These are phyloP conservation scores for Diplogelasinospora grovesii DNA, from an alignment of 495 filamentous ascomycete species.

Conservation along the genomic window DNA sequence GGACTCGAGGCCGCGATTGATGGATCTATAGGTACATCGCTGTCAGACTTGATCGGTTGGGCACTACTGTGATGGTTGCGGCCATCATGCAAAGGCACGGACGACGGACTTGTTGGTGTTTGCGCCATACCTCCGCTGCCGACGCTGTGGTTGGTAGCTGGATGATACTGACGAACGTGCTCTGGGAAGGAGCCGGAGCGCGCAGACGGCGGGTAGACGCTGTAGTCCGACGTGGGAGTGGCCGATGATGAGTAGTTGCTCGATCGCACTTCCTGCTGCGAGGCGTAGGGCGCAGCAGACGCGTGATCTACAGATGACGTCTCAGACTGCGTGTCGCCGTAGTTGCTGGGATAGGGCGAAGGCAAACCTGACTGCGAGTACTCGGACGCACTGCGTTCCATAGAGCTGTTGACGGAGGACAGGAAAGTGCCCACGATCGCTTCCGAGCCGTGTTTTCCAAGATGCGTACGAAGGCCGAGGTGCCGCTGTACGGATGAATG, in stretches of 20 bases:
- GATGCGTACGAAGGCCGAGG: constrained; percentile 18
- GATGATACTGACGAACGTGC: constrained; percentile 69
- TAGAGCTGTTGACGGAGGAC: constrained; percentile 47
- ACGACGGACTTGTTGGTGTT: constrained; percentile 91
- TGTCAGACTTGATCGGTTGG: constrained; percentile 81
- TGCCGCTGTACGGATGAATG: too few species aligned
- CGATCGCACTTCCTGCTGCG: constrained; percentile 71
- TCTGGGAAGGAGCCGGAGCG: constrained; percentile 76
- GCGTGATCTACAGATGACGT: constrained; percentile 75
- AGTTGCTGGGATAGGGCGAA: constrained; percentile 67
- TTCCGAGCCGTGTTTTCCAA: constrained; percentile 24
- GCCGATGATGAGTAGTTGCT: constrained; percentile 65
- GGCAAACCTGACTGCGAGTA: constrained; percentile 99
- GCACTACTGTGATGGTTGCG: constrained; percentile 60
- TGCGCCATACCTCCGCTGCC: constrained; percentile 91
- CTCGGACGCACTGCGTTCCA: constrained; percentile 87
- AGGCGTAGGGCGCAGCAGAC: constrained; percentile 69
- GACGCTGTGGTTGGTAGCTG: constrained; percentile 63
- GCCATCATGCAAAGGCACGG: constrained; percentile 71
- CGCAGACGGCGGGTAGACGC: constrained; percentile 67
- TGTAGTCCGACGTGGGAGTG: constrained; percentile 85
- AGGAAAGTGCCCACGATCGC: constrained; percentile 29
- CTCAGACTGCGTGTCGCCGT: constrained; percentile 71
- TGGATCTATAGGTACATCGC: constrained; percentile 97
- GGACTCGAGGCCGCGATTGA: constrained; percentile 90